Base-by-base conservation (phyloP, 1,284 basidiomycete genomes). In the Bondarzewia mesenterica region DNA sequence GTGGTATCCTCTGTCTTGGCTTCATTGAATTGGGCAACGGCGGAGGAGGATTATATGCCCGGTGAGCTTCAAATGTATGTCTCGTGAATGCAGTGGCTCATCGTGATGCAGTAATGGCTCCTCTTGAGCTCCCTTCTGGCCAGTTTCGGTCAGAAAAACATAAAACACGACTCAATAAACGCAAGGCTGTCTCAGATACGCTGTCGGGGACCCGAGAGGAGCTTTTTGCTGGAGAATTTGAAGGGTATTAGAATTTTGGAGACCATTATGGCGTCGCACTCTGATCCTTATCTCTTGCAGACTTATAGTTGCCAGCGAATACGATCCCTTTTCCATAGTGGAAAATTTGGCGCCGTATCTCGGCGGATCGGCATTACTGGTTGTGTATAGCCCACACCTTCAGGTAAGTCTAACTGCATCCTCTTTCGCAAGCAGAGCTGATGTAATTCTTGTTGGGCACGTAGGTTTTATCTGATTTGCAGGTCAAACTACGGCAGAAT, bases 11-110 rank as follows among this genome's bases (percentile, higher is more conserved):
- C 73, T 0, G 72, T 83, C 32, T 68, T 93, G 49, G 75, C 78
- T 10, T 83, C 82, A 7, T 67, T 97, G 23, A 94, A 95, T 61
- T 98, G 94, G 94, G 87, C 89, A 29, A 88, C 89, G n/a, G 82
- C 84, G 7, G 83, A 91, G 47, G 81, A 87, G 60, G 78, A 82
- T 23, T 89, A 90, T 58, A 71, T 64, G n/a, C 81, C 86, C 12
- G 64, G 85, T 83, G 63, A 52, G 68, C 64, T 41, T 52, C 49
- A 29, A 7, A 12, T 35, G 14, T 16, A 23, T 27, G 12, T 54
- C 38, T 53, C 10, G 50, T 22, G 37, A 25, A 42, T 25, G 50
- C 8, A 20, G 45, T 39, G 52, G 18, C 35, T 26, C 21, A 26
- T 26, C 29, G 7, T 7, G 38, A 0, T n/a, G 18, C 52, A 84